Evolutionary conservation across 495 filamentous ascomycete genomes (phyloP), one percentile per base, ranked within the genome.

Genomic region (Evansstolkia leycettana): DNA sequence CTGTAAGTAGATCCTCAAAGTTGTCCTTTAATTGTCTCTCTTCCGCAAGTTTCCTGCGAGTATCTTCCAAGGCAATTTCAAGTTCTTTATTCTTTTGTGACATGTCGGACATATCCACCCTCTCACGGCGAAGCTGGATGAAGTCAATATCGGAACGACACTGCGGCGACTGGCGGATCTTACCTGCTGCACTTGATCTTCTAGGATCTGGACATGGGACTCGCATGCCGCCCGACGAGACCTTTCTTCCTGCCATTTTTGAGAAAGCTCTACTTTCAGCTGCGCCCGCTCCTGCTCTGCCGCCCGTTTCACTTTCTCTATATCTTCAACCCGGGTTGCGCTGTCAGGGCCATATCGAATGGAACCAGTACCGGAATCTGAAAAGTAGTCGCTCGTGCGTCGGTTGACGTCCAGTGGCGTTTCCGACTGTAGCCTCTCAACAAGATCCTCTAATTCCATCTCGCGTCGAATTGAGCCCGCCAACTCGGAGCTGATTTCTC

Each of bases 311-410:
- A 86, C 64, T 51, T 76, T 81, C 42, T 93, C 85, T 31, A 94
- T 61, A 55, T 94, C 86, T 50, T 94, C 84, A 20, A 78, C 64
- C 35, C 76, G 78, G 11, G 71, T 70, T 43, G 83, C 81, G 10
- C 43, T 39, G 37, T 81, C 75, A 18, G 73, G 67, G 9, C 72
- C 47, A 60, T 80, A 84, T 46, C 85, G 76, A 35, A 81, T 72
- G 3, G 88, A 87, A 54, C 85, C 88, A 31, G 81, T 80, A 30
- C 92, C 90, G 1, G 86, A 92, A 52, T 98, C 90, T 0, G 90
- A 98, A 52, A 88, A 98, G 58, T 98, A 96, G 57, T 98, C 90
- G 54, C 90, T 98, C 3, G 86, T 94, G 34, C 89, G 73, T 51
- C 79, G 78, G 40, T 75, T 79, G 1, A 47, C 47, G 5, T 54